Conservation (phyloP, 1,139 yeast species). For the Diutina catenulata region DNA sequence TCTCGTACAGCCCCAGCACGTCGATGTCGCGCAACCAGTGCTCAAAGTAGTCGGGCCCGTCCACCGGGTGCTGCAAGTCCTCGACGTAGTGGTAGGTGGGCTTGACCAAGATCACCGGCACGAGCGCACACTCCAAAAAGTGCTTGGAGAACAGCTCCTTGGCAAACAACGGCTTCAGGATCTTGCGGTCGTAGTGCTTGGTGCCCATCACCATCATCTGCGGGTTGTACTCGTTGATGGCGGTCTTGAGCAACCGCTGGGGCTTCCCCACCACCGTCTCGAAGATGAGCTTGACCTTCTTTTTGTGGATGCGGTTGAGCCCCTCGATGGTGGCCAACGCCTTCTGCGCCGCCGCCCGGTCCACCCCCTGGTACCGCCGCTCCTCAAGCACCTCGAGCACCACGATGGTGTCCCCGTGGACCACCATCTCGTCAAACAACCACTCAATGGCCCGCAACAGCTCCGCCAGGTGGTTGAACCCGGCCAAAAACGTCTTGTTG, state of each 20-base stretch:
- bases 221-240: constrained; percentile 53
- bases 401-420: constrained; percentile 54
- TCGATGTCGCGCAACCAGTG: constrained; percentile 11
- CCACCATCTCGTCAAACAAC: constrained; percentile 52
- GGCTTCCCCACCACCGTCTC: constrained; percentile 58
- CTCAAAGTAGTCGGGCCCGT: constrained; percentile 9
- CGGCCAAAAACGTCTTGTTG: constrained; percentile 52
- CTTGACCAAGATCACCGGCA: constrained; percentile 59
- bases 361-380: constrained; percentile 17
- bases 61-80: constrained; percentile 9
- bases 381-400: constrained; percentile 49
- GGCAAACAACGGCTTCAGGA: constrained; percentile 22
- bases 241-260: constrained; percentile 39
- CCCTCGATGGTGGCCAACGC: constrained; percentile 29
- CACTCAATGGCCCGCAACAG: constrained; percentile 52
- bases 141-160: constrained; percentile 45
- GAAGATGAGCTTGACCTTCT: constrained; percentile 40
- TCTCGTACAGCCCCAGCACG: constrained; percentile 9
- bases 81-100: constrained; percentile 37
- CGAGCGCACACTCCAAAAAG: constrained; percentile 53
- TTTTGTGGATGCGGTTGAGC: constrained; percentile 32
- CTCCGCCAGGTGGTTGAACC: constrained; percentile 46
- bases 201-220: constrained; percentile 56
- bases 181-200: constrained; percentile 16
- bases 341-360: constrained; percentile 21